These are phyloP conservation scores for Mortierella sp. DNA, from an alignment of 371 early-diverging fungal species.

Conservation along the genomic window DNA sequence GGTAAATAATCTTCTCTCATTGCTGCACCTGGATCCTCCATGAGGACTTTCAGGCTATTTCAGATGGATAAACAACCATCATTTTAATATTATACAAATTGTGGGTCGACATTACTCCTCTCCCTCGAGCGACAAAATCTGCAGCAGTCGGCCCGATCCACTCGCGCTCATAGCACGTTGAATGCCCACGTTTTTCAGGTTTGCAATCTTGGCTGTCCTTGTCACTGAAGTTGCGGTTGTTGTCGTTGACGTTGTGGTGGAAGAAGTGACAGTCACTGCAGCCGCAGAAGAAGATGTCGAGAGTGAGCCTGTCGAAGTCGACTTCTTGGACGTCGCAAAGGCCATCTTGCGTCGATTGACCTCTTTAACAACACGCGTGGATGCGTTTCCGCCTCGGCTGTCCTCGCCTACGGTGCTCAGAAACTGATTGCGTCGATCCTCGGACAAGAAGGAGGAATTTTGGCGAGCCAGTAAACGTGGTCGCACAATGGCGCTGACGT, in stretches of 20 bases:
- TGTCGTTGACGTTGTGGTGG: not conserved
- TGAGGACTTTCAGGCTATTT: not conserved
- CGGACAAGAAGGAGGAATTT: conserved; percentile 41
- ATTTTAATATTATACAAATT: not conserved
- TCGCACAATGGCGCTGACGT: conserved; percentile 20
- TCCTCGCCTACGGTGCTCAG: conserved; percentile 48
- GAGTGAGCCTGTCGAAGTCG: not conserved
- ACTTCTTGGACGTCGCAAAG: conserved; percentile 31
- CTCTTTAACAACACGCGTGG: conserved; percentile 38
- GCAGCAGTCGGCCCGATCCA: not conserved
- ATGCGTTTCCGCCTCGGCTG: conserved; percentile 17
- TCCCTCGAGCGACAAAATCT: conserved; percentile 2
- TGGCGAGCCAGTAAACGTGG: conserved; percentile 34
- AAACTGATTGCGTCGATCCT: conserved; percentile 40
- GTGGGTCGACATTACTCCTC: not conserved
- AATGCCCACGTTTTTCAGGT: not conserved
- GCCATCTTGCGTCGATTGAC: conserved; percentile 49
- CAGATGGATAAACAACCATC: not conserved
- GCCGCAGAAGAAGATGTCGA: conserved; percentile 2
- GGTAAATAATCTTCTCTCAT: not conserved
- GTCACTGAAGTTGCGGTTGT: not conserved
- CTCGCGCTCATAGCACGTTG: not conserved
- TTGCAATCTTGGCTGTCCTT: not conserved
- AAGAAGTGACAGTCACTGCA: not conserved
- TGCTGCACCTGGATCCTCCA: not conserved